Evolutionary conservation across 2,329 filamentous ascomycete species (phyloP).

Genomic region (Scorias spongiosa): DNA sequence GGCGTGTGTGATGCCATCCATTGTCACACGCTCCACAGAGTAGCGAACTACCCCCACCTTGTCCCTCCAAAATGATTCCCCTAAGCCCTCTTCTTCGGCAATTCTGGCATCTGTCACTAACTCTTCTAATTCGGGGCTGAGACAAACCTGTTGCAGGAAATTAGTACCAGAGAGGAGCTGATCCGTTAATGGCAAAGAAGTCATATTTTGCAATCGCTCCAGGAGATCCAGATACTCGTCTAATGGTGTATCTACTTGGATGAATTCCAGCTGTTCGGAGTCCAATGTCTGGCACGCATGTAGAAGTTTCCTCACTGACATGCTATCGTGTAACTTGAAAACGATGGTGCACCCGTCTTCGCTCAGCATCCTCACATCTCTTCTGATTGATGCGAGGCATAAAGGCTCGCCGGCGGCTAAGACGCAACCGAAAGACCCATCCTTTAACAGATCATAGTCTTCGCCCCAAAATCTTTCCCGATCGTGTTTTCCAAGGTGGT

Average conservation of each 20-base stretch:
- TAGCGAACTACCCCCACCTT: too few species aligned
- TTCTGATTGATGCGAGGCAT: conserved; percentile 44
- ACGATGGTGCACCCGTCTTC: conserved; percentile 31
- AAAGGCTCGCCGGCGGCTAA: conserved; percentile 36
- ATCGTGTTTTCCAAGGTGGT: too few species aligned
- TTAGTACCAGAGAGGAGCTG: conserved; percentile 30
- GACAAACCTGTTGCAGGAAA: not conserved
- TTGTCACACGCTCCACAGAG: too few species aligned
- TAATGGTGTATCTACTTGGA: conserved; percentile 47
- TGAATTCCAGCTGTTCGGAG: conserved; percentile 28
- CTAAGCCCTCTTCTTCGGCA: too few species aligned
- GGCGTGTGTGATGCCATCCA: conserved; percentile 3
- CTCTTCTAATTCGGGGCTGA: too few species aligned
- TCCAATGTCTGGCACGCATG: conserved; percentile 22
- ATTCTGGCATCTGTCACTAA: too few species aligned
- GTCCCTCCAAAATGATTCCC: too few species aligned
- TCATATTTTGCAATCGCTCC: conserved; percentile 40
- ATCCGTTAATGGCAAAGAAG: conserved; percentile 40
- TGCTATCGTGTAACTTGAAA: conserved; percentile 36
- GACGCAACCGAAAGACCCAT: conserved; percentile 47
- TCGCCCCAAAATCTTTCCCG: too few species aligned
- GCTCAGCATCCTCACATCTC: conserved; percentile 34
- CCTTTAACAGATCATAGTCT: conserved; percentile 38
- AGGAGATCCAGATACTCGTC: conserved; percentile 58
- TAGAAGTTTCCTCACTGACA: conserved; percentile 34